These are phyloP conservation scores for Coemansia sp. DNA, from an alignment of 192 early-diverging fungal genomes.

Conservation along the genomic window DNA sequence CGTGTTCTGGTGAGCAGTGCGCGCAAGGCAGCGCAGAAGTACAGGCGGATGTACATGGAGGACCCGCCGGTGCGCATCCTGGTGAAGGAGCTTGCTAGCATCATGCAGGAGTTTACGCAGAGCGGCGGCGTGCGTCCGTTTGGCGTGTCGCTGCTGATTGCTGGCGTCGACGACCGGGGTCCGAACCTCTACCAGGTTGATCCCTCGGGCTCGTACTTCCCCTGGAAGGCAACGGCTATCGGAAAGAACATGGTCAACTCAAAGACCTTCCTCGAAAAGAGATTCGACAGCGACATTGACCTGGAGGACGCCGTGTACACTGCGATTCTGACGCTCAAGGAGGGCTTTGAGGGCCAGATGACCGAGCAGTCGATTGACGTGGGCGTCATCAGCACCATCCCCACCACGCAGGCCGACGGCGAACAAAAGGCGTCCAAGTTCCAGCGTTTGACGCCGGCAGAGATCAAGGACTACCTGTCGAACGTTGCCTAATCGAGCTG, in stretches of 20 bases:
- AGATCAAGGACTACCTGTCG: conserved; percentile 97
- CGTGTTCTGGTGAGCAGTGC: conserved; percentile 93
- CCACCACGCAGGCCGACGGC: conserved; percentile 54
- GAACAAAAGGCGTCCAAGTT: conserved; percentile 60
- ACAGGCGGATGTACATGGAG: conserved; percentile 90
- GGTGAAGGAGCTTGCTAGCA: conserved; percentile 93
- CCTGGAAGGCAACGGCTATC: conserved; percentile 98
- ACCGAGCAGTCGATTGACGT: conserved; percentile 95
- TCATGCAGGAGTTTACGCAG: conserved; percentile 99
- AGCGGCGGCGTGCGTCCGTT: conserved; percentile 98
- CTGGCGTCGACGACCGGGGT: conserved; percentile 90
- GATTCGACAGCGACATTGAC: conserved; percentile 90
- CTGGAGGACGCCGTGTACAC: conserved; percentile 99
- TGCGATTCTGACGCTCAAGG: conserved; percentile 97
- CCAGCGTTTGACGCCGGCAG: conserved; percentile 74
- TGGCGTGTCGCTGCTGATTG: conserved; percentile 95
- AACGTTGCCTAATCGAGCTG: conserved; percentile 65
- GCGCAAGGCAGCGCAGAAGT: conserved; percentile 94
- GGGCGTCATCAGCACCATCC: conserved; percentile 71
- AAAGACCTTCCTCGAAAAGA: conserved; percentile 98
- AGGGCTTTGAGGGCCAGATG: conserved; percentile 99
- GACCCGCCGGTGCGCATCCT: conserved; percentile 94
- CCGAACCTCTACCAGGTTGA: conserved; percentile 98
- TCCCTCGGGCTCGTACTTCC: conserved; percentile 97
- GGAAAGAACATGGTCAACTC: conserved; percentile 99